Conservation (phyloP, 257 asterid species). For the Plectranthus barbatus region DNA sequence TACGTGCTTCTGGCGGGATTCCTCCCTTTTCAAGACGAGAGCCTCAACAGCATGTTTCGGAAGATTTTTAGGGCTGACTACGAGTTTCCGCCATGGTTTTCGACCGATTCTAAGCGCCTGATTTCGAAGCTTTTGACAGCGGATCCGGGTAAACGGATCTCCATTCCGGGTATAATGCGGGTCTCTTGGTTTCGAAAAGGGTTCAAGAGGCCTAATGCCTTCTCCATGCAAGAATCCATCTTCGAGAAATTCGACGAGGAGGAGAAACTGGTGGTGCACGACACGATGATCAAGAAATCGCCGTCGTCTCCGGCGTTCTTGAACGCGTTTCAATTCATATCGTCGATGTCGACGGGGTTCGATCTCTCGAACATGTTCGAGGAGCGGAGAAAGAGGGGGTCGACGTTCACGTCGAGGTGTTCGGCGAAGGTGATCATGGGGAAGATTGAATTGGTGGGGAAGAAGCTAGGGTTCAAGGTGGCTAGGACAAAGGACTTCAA, state of each 20-base stretch:
- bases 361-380: conserved; percentile 23
- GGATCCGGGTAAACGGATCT: conserved; percentile 27
- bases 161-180: conserved; percentile 29
- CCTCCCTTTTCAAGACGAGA: conserved; percentile 29
- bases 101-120: conserved; percentile 26
- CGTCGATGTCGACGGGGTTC: conserved; percentile 27
- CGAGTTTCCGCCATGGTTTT: conserved; percentile 30
- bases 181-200: conserved; percentile 26
- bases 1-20: conserved; percentile 40
- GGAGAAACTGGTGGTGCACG: conserved; percentile 16
- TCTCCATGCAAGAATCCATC: conserved; percentile 26
- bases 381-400: conserved; percentile 5
- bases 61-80: conserved; percentile 18
- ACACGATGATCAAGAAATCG: conserved; percentile 26
- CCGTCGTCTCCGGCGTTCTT: conserved; percentile 31
- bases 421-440: conserved; percentile 27
- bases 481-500: conserved; percentile 26
- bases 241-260: conserved; percentile 33
- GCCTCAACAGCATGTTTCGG: conserved; percentile 19
- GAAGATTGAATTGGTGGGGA: conserved; percentile 23
- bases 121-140: conserved; percentile 22
- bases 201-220: conserved; percentile 15
- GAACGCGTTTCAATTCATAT: conserved; percentile 33
- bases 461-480: conserved; percentile 20
- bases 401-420: conserved; percentile 23